phyloP scores from a whole-genome alignment of 2,329 filamentous ascomycete species.

The Hirsutella thompsonii region DNA sequence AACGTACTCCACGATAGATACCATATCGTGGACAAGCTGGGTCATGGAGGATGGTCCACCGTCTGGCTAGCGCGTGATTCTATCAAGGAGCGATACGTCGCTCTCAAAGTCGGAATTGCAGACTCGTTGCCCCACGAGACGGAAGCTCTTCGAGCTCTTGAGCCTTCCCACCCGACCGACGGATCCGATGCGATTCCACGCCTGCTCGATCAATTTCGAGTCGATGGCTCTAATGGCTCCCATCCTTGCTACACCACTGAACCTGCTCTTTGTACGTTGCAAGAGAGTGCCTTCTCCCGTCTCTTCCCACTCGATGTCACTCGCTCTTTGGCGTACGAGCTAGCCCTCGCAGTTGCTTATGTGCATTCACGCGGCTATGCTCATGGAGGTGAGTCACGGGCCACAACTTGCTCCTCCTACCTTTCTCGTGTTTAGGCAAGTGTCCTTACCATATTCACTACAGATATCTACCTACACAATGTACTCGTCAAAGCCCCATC shows the following conservation, averaged over 20 bases:
- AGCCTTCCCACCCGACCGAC: too few relatives aligned
- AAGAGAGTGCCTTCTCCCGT: not conserved
- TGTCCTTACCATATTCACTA: not conserved
- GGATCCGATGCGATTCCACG: not conserved
- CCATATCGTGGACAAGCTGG: slow-evolving; percentile 5
- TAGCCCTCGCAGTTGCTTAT: slow-evolving; percentile 14
- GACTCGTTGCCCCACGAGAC: not conserved
- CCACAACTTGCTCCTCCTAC: not conserved
- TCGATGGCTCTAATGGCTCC: not conserved
- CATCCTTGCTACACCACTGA: not conserved
- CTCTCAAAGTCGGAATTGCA: slow-evolving; percentile 4
- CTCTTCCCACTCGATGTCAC: slow-evolving; percentile 12
- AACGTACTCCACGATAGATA: slow-evolving; percentile 5
- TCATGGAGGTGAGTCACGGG: slow-evolving; percentile 13
- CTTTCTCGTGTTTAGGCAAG: not conserved
- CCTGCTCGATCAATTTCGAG: not conserved
- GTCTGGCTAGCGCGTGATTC: slow-evolving; percentile 6
- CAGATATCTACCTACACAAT: slow-evolving; percentile 20
- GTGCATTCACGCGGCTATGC: slow-evolving; percentile 14
- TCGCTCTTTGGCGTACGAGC: slow-evolving; percentile 13
- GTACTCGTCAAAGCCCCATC: slow-evolving; percentile 13
- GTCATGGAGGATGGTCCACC: slow-evolving; percentile 4
- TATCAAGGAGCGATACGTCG: not conserved
- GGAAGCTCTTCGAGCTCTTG: not conserved
- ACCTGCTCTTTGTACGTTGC: not conserved